Percentiles rank a stretch among this genome's conserved stretches.
Conservation (phyloP, 2,329 filamentous ascomycete genomes). For the Paecilomyces formosus region DNA sequence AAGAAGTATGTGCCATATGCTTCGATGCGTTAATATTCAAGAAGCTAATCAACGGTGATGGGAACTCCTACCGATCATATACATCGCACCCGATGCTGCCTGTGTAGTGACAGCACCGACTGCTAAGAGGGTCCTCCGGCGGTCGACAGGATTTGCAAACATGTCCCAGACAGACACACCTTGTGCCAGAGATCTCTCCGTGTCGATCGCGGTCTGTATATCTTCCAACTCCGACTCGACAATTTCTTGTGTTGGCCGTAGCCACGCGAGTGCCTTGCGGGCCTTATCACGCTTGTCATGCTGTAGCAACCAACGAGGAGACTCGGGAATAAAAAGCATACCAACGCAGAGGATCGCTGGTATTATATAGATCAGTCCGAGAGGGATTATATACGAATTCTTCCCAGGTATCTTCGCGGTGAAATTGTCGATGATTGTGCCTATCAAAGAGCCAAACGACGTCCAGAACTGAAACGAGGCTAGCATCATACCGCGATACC, state of each 20-base stretch:
- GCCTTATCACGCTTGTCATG: slow-evolving; percentile 19
- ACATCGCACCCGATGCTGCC: slow-evolving; percentile 50
- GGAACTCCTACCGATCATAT: slow-evolving; percentile 42
- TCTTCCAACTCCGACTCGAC: slow-evolving; percentile 26
- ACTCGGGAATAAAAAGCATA: slow-evolving; percentile 42
- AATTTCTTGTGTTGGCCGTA: slow-evolving; percentile 23
- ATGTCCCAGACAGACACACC: slow-evolving; percentile 39
- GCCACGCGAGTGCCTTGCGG: slow-evolving; percentile 27
- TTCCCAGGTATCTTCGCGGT: slow-evolving; percentile 31
- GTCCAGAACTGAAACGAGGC: slow-evolving; percentile 44
- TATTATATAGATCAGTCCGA: slow-evolving; percentile 40
- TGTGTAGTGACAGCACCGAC: slow-evolving; percentile 44
- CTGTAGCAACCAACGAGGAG: slow-evolving; percentile 37
- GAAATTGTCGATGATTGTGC: slow-evolving; percentile 37
- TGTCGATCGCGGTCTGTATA: slow-evolving; percentile 27
- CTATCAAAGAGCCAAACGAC: slow-evolving; percentile 39
- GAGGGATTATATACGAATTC: slow-evolving; percentile 42
- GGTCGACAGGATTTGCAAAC: slow-evolving; percentile 46
- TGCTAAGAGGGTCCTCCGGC: slow-evolving; percentile 43
- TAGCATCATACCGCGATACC: slow-evolving; percentile 43
- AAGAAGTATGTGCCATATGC: slow-evolving; percentile 55
- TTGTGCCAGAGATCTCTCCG: slow-evolving; percentile 27
- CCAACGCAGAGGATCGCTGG: slow-evolving; percentile 40
- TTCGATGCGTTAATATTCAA: slow-evolving; percentile 14
- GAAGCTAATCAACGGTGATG: not conserved